Evolutionary conservation across 805 yeast genomes (phyloP).

Genomic region (Kodamaea restingae): DNA sequence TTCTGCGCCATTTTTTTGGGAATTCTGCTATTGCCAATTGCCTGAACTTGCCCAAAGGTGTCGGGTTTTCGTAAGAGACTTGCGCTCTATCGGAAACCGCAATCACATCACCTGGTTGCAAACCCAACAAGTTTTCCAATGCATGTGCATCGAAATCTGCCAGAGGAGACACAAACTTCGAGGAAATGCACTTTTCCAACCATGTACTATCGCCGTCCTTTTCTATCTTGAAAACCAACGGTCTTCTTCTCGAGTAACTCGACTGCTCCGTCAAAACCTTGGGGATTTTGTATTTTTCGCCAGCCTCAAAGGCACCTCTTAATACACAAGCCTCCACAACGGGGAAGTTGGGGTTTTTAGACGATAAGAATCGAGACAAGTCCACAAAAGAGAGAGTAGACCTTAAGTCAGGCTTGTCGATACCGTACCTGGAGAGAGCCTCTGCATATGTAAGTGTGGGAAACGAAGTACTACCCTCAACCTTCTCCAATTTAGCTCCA

Average conservation of each 20-base stretch:
- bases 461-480: no score
- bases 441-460: conserved; percentile 57
- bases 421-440: conserved; percentile 73
- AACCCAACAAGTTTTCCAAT: conserved; percentile 27
- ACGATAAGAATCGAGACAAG: conserved; percentile 39
- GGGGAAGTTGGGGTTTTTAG: conserved; percentile 46
- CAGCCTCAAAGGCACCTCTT: conserved; percentile 40
- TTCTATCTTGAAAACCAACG: conserved; percentile 51
- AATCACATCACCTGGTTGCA: conserved; percentile 67
- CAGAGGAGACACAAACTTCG: conserved; percentile 17
- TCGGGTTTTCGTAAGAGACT: conserved; percentile 83
- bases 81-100: conserved; percentile 74
- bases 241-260: conserved; percentile 55
- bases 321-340: conserved; percentile 73
- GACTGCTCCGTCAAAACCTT: conserved; percentile 33
- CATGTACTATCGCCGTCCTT: conserved; percentile 41
- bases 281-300: conserved; percentile 29
- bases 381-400: conserved; percentile 49
- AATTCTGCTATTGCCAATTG: conserved; percentile 61
- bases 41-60: conserved; percentile 85
- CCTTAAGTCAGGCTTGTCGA: conserved; percentile 92
- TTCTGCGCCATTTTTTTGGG: conserved; percentile 43
- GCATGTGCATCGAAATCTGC: conserved; percentile 14
- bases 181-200: conserved; percentile 38
- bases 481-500: conserved; percentile 27